Base-by-base conservation (phyloP, 2,329 filamentous ascomycete species). In the Metarhizium guizhouense region DNA sequence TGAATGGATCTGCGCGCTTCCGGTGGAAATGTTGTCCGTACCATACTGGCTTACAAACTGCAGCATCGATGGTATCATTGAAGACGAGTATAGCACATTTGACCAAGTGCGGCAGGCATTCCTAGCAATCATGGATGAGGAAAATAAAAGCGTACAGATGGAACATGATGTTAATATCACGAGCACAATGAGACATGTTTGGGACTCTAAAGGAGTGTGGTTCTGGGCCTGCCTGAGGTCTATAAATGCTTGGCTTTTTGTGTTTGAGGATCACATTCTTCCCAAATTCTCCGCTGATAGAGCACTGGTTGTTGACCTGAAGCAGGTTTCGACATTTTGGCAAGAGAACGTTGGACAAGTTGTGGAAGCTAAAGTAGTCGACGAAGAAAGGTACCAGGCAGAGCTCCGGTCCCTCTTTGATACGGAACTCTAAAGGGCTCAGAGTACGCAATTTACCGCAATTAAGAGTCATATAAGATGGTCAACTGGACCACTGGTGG, bases 1-100 rank as follows among this genome's bases (percentile, higher is more conserved):
- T 49, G 68, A 71, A 58, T 72, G 64, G 68, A 59, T 67, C 29
- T 68, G 62, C 58, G 58, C 65, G 10, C 61, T 65, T 30, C 66
- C 67, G 43, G 53, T 57, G 10, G 67, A 71, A 45, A 68, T 67
- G 64, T 49, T 70, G 53, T 50, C 54, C 4, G 62, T 67, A 5
- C 67, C 65, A 3, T 67, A 67, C 59, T 72, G 65, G 68, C 61
- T 71, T 38, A 67, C 67, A 4, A 34, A 52, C 32, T 57, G 58
- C 49, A 58, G 55, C 34, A 62, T 64, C 11, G 61, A 65, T 29
- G 49, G 38, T 3, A 60, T 62, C 18, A 56, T 53, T 40, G 57
- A 52, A 6, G 54, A 63, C 0, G 32, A 58, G n/a, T 61, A 60
- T 45, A 47, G 16, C 18, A 2, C 5, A 4, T 63, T 61, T 20